A percentile compares a stretch with the other conserved stretches of the same genome.
Conservation (phyloP, 768 basidiomycete genomes). For the Lactifluus subvellereus region DNA sequence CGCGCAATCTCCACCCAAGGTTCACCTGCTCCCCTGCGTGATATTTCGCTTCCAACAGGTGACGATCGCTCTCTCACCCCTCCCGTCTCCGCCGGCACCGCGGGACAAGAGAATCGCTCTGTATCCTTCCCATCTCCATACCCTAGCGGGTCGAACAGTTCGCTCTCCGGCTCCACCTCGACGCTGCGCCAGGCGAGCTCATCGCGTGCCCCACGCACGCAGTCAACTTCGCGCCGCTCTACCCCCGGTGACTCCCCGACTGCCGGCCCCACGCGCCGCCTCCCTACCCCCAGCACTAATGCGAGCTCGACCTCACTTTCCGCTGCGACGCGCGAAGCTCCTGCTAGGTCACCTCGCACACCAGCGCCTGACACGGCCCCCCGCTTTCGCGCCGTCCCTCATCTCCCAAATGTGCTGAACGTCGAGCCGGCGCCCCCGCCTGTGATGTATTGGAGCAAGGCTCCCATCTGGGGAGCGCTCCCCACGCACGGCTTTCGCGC, state of each 20-base stretch:
- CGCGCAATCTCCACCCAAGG: background rate
- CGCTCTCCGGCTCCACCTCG: conserved; percentile 11
- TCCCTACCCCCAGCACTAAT: conserved; percentile 8
- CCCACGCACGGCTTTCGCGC: conserved; percentile 70
- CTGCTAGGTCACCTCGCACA: conserved; percentile 10
- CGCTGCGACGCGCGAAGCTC: conserved; percentile 26
- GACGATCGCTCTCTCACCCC: conserved; percentile 20
- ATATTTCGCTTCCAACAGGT: background rate
- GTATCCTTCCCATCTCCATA: conserved; percentile 5
- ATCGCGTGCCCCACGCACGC: conserved; percentile 10
- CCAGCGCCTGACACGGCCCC: conserved; percentile 27
- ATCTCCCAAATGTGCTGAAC: conserved; percentile 56
- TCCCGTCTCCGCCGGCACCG: conserved; percentile 5
- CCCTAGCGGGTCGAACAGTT: conserved; percentile 5
- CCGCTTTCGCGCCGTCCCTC: conserved; percentile 46
- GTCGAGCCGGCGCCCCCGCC: conserved; percentile 60
- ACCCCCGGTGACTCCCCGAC: conserved; percentile 16
- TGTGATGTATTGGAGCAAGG: conserved; percentile 80
- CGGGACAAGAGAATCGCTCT: background rate
- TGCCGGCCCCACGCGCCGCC: conserved; percentile 11
- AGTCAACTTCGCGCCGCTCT: conserved; percentile 8
- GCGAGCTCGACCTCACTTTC: conserved; percentile 23
- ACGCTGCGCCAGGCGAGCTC: conserved; percentile 8
- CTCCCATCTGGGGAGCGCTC: conserved; percentile 67
- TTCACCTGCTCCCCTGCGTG: conserved; percentile 5